A percentile compares a stretch with the other conserved stretches of the same genome.
Evolutionary conservation across 768 basidiomycete genomes (phyloP).

Genomic region (Mycena venus): DNA sequence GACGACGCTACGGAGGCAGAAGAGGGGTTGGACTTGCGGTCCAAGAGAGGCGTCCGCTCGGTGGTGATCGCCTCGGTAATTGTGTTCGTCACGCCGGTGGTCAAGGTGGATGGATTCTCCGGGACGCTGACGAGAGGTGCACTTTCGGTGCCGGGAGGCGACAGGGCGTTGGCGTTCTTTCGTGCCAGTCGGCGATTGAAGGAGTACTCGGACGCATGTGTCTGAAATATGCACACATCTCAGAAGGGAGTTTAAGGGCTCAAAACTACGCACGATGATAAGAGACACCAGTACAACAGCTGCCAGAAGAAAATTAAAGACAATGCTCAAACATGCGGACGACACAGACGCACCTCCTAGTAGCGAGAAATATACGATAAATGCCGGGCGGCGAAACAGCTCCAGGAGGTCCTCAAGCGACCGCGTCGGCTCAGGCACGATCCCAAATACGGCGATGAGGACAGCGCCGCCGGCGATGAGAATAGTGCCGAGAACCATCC

Average conservation of each 20-base stretch:
- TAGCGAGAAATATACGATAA: slow-evolving; percentile 85
- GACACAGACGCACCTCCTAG: slow-evolving; percentile 54
- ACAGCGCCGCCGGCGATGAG: slow-evolving; percentile 92
- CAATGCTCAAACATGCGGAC: too few relatives aligned
- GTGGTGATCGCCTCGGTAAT: slow-evolving; percentile 50
- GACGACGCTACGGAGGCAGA: slow-evolving; percentile 44
- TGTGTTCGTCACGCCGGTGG: slow-evolving; percentile 50
- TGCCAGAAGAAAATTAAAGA: background rate
- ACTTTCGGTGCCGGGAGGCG: slow-evolving; percentile 48
- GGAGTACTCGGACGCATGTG: slow-evolving; percentile 79
- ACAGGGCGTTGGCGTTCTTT: slow-evolving; percentile 30
- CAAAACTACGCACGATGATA: slow-evolving; percentile 63
- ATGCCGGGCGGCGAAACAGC: slow-evolving; percentile 82
- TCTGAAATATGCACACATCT: slow-evolving; percentile 55
- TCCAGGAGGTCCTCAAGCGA: slow-evolving; percentile 86
- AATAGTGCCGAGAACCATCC: slow-evolving; percentile 88
- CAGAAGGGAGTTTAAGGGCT: too few relatives aligned
- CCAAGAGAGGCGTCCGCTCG: slow-evolving; percentile 73
- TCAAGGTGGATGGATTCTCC: slow-evolving; percentile 50
- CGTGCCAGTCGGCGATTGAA: slow-evolving; percentile 55
- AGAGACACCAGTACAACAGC: slow-evolving; percentile 71
- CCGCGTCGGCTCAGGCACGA: slow-evolving; percentile 90
- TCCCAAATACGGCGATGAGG: slow-evolving; percentile 91
- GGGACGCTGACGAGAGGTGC: slow-evolving; percentile 53
- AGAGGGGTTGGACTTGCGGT: slow-evolving; percentile 50